Percentiles rank a stretch among this genome's conserved stretches.
Evolutionary conservation across 352 stramenopile species (phyloP).

Genomic region (Pythium phragmitis): DNA sequence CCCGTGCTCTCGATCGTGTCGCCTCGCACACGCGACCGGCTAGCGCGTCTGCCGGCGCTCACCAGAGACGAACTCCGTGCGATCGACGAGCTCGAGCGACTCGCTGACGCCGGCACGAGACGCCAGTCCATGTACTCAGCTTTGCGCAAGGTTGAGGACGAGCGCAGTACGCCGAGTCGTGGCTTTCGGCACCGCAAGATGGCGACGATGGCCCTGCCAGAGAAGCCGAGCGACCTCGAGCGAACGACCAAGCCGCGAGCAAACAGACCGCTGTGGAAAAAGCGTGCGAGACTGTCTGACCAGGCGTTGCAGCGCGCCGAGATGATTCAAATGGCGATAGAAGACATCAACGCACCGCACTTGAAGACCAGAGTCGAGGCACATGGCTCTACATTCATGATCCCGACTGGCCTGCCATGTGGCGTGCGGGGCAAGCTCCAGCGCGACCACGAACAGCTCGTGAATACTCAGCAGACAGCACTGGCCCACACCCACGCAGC

Average conservation of each 20-base stretch:
- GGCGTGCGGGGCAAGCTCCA: slow-evolving; percentile 10
- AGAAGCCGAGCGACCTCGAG: slow-evolving; percentile 7
- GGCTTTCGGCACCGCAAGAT: slow-evolving; percentile 23
- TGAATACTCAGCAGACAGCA: slow-evolving; percentile 11
- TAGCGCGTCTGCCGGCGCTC: slow-evolving; percentile 42
- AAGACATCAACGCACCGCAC: slow-evolving; percentile 25
- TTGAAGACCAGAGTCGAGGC: slow-evolving; percentile 4
- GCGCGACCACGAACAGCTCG: slow-evolving; percentile 19
- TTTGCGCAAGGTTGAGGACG: slow-evolving; percentile 17
- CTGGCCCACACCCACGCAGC: slow-evolving; percentile 24
- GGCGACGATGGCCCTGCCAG: not conserved
- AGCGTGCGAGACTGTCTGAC: slow-evolving; percentile 2
- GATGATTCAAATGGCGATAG: slow-evolving; percentile 36
- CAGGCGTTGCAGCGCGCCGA: slow-evolving; percentile 22
- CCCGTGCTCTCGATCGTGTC: slow-evolving; percentile 53
- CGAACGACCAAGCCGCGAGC: slow-evolving; percentile 2
- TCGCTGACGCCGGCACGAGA: slow-evolving; percentile 28
- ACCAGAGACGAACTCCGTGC: slow-evolving; percentile 34
- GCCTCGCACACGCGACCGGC: slow-evolving; percentile 39
- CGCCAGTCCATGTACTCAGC: slow-evolving; percentile 19
- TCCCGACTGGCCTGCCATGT: slow-evolving; percentile 6
- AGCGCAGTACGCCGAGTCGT: not conserved
- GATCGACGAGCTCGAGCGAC: slow-evolving; percentile 44
- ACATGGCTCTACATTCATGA: not conserved
- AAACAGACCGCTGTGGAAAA: slow-evolving; percentile 21